Evolutionary conservation across 139 green algal species (phyloP).

Genomic region (Picochlorum sp.): DNA sequence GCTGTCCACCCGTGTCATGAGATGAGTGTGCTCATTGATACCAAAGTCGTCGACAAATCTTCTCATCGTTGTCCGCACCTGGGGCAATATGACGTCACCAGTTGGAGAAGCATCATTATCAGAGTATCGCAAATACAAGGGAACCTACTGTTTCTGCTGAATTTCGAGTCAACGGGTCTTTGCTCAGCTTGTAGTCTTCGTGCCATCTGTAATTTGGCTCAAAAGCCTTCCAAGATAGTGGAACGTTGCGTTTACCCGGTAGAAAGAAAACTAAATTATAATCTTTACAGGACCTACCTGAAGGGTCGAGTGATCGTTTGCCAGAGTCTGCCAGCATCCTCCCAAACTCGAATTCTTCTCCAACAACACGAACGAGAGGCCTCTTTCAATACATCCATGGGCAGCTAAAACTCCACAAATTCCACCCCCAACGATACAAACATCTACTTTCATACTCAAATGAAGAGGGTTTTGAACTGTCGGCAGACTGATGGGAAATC

Average conservation of each 20-base stretch:
- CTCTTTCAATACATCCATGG: slow-evolving; percentile 7
- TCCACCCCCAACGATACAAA: slow-evolving; percentile 20
- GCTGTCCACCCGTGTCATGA: too few species aligned
- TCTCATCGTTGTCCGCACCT: too few species aligned
- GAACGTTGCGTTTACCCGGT: too few species aligned
- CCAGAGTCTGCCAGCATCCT: slow-evolving; percentile 19
- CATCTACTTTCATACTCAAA: neutral
- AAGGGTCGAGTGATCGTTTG: slow-evolving; percentile 18
- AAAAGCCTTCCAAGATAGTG: slow-evolving; percentile 10
- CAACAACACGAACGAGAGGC: slow-evolving; percentile 7
- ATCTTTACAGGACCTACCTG: slow-evolving; percentile 5
- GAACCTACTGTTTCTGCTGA: neutral
- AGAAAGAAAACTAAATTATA: too few species aligned
- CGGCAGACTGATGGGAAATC: too few species aligned
- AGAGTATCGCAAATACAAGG: too few species aligned
- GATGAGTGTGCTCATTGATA: too few species aligned
- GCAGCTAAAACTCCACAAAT: slow-evolving; percentile 25
- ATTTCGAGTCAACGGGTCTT: slow-evolving; percentile 3
- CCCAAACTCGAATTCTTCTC: slow-evolving; percentile 13
- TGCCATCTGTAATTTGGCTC: slow-evolving; percentile 26
- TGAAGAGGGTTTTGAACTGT: too few species aligned
- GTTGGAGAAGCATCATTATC: too few species aligned
- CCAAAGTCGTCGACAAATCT: too few species aligned
- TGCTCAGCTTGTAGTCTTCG: slow-evolving; percentile 1
- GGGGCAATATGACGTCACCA: too few species aligned